phyloP scores from a whole-genome alignment of 1,284 basidiomycete genomes.

The Pisolithus thermaeus region DNA sequence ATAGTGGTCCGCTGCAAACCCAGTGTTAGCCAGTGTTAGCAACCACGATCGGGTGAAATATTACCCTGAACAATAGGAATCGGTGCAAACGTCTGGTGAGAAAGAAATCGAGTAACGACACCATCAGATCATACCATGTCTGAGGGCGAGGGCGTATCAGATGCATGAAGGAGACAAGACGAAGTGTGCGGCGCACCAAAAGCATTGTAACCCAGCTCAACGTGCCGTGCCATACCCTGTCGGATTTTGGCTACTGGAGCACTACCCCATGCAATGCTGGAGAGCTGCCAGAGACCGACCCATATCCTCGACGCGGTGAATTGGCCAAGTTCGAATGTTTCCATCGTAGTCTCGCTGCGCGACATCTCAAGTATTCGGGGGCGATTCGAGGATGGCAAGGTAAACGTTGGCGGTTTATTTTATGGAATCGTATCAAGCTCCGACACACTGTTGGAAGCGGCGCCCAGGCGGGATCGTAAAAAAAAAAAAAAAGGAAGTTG shows the following conservation, averaged over 20 bases:
- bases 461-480: no score
- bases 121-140: constrained; percentile 45
- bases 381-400: not conserved
- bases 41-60: not conserved
- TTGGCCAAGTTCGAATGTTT: constrained; percentile 58
- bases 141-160: constrained; percentile 19
- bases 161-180: not conserved
- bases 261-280: constrained; percentile 76
- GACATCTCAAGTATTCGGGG: not conserved
- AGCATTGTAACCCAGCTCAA: constrained; percentile 61
- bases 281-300: constrained; percentile 79
- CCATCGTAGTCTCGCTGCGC: constrained; percentile 19
- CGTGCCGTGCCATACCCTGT: constrained; percentile 59
- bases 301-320: constrained; percentile 61
- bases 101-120: constrained; percentile 1
- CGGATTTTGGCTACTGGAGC: constrained; percentile 61
- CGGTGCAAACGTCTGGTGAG: not conserved
- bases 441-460: constrained; percentile 15
- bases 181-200: constrained; percentile 49
- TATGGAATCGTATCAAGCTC: constrained; percentile 27
- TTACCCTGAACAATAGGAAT: constrained; percentile 2
- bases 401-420: constrained; percentile 12
- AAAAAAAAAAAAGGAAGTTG: not conserved
- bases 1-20: constrained; percentile 68
- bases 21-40: constrained; percentile 6